These are phyloP conservation scores for Nicotiana undulata DNA, from an alignment of 257 asterid genomes.

Conservation along the genomic window DNA sequence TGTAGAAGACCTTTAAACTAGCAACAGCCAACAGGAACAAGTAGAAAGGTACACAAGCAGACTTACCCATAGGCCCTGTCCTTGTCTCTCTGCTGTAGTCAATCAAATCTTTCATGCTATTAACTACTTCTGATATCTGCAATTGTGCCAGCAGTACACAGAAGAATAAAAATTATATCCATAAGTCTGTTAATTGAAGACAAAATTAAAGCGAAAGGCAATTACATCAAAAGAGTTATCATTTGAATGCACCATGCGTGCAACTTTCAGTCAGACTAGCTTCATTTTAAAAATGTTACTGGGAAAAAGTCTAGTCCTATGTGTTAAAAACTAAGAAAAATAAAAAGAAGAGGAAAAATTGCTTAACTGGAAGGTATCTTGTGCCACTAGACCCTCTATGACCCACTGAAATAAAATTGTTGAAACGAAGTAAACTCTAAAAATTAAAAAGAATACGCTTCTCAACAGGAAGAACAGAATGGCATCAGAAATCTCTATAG, in stretches of 20 bases:
- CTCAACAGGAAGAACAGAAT: background rate
- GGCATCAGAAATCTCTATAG: background rate
- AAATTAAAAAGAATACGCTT: background rate
- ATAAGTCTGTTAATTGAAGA: background rate
- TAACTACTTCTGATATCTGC: slow-evolving; percentile 97
- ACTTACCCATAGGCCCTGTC: slow-evolving; percentile 96
- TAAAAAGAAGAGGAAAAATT: background rate
- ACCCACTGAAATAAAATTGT: background rate
- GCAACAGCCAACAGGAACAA: background rate
- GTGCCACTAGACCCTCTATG: background rate
- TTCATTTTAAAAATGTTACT: background rate
- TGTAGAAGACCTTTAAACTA: background rate
- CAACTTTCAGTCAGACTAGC: background rate
- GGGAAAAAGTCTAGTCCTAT: background rate
- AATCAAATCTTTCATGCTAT: slow-evolving; percentile 99
- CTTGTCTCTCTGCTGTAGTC: slow-evolving; percentile 87
- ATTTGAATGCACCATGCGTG: background rate
- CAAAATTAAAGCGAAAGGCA: background rate
- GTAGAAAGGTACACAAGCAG: background rate
- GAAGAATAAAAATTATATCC: background rate
- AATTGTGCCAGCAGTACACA: background rate
- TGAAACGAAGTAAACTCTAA: background rate
- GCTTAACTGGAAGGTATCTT: background rate
- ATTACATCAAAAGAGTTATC: background rate
- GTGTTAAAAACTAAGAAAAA: background rate